Percentiles rank a stretch among this genome's conserved stretches.
Conservation (phyloP, 2,329 filamentous ascomycete genomes). For the Alternaria incomplexa region DNA sequence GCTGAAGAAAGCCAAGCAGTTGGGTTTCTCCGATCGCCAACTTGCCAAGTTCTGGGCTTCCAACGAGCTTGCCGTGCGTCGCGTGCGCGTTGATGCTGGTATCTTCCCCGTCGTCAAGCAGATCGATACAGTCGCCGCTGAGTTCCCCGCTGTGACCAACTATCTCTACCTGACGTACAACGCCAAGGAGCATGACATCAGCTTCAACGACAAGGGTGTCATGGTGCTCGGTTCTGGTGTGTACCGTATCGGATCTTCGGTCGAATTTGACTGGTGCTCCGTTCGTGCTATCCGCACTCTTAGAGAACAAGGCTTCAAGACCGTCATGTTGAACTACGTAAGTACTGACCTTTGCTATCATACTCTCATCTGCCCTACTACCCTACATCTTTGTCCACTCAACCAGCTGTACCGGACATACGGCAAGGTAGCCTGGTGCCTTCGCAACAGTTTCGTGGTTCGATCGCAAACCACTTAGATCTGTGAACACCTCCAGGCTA, state of each 20-base stretch:
- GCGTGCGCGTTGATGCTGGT: constrained; percentile 81
- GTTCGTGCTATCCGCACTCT: constrained; percentile 92
- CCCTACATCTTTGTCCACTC: neutral
- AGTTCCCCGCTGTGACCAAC: constrained; percentile 94
- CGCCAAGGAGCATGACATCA: constrained; percentile 81
- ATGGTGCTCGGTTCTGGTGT: constrained; percentile 97
- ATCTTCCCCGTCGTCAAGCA: constrained; percentile 94
- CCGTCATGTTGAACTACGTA: constrained; percentile 82
- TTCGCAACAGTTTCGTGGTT: neutral
- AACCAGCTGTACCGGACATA: neutral
- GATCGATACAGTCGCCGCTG: constrained; percentile 96
- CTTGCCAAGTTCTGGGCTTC: constrained; percentile 93
- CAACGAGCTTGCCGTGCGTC: constrained; percentile 88
- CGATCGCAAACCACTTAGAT: neutral
- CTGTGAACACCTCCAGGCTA: neutral
- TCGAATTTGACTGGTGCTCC: constrained; percentile 99
- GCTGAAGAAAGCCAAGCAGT: constrained; percentile 84
- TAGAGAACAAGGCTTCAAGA: constrained; percentile 83
- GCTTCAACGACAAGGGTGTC: constrained; percentile 86
- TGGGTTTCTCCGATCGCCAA: constrained; percentile 94
- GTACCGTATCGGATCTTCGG: constrained; percentile 95
- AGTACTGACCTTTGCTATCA: neutral
- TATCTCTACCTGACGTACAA: constrained; percentile 98
- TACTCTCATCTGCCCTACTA: neutral
- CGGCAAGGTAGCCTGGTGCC: neutral